Conservation (phyloP, 2,329 filamentous ascomycete species). For the Neofusicoccum sp. region DNA sequence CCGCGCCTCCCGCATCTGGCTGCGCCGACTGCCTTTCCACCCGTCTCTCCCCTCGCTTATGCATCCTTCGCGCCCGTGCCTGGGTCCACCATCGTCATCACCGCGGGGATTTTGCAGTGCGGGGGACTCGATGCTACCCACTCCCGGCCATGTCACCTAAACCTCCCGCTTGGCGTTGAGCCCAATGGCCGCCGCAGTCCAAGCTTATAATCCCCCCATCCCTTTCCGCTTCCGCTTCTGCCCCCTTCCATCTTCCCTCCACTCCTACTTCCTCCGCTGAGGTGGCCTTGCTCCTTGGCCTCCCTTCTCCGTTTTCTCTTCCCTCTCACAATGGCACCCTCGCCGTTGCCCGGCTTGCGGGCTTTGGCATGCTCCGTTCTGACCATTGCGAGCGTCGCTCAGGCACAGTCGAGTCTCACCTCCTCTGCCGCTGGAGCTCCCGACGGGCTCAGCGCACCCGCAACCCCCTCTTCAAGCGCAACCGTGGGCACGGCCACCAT, state of each 20-base stretch:
- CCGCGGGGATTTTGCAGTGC: constrained; percentile 3
- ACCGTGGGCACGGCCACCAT: constrained; percentile 27
- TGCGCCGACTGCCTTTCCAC: neutral
- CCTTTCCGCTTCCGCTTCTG: neutral
- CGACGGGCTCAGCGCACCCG: neutral
- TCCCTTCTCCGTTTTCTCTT: neutral
- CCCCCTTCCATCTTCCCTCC: neutral
- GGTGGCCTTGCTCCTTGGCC: neutral
- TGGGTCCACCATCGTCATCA: constrained; percentile 6
- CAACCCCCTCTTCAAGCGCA: neutral
- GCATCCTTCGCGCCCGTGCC: neutral
- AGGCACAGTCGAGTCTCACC: constrained; percentile 2
- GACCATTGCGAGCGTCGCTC: neutral
- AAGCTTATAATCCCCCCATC: neutral
- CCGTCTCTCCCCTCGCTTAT: constrained; percentile 1
- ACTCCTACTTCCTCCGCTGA: neutral
- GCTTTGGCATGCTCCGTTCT: constrained; percentile 7
- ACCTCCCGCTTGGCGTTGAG: neutral
- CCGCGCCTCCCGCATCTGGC: neutral
- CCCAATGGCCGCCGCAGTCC: neutral
- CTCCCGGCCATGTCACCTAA: neutral
- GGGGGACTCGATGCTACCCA: neutral
- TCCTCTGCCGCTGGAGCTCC: neutral
- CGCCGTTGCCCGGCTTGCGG: neutral
- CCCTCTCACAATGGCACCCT: neutral